phyloP scores from a whole-genome alignment of 768 basidiomycete genomes.

The Plicaturopsis crispa region DNA sequence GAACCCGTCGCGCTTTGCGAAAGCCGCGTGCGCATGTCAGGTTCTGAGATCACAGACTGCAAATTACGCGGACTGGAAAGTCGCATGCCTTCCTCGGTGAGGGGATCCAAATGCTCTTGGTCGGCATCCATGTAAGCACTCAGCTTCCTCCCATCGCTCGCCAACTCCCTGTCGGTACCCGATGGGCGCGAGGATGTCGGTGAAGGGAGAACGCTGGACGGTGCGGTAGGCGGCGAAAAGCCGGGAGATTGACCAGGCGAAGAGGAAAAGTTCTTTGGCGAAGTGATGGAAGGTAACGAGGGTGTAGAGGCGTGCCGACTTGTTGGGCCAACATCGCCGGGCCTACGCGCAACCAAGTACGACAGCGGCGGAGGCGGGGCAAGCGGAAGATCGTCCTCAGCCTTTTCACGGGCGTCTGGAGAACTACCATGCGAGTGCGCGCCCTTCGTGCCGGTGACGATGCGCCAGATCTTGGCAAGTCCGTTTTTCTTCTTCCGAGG shows the following conservation, averaged over 20 bases:
- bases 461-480: conserved; percentile 74
- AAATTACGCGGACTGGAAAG: conserved; percentile 28
- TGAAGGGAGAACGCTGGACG: conserved; percentile 69
- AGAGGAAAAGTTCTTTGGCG: conserved; percentile 47
- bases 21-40: conserved; percentile 47
- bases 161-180: conserved; percentile 46
- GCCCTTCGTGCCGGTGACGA: conserved; percentile 57
- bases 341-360: conserved; percentile 63
- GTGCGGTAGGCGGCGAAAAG: conserved; percentile 69
- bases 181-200: conserved; percentile 66
- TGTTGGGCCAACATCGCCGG: conserved; percentile 40
- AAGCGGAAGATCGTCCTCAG: conserved; percentile 69
- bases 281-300: conserved; percentile 53
- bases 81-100: conserved; percentile 18
- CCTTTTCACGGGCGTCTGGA: conserved; percentile 27
- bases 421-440: conserved; percentile 22
- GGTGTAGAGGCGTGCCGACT: conserved; percentile 62
- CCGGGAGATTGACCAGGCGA: too few species aligned
- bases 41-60: conserved; percentile 52
- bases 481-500: conserved; percentile 76
- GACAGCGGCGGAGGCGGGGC: conserved; percentile 89
- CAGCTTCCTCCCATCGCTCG: conserved; percentile 33
- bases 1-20: conserved; percentile 26
- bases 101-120: conserved; percentile 25
- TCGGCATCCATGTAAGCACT: conserved; percentile 37